Evolutionary conservation across 345 rosid species (phyloP).

Genomic region (Psidium friedrichsthalianum): DNA sequence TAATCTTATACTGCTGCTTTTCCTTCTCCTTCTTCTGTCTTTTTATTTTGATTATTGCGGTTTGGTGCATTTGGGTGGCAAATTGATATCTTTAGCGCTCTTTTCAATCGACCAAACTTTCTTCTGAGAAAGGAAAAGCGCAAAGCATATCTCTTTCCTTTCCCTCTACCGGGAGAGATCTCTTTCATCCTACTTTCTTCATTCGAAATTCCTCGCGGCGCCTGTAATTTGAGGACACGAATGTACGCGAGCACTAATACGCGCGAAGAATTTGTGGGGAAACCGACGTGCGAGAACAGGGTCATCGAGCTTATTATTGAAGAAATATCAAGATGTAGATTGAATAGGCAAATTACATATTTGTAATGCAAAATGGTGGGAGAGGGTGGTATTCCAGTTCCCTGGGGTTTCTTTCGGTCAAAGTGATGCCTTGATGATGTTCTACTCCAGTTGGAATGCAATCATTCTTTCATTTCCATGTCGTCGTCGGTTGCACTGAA

Average conservation of each 20-base stretch:
- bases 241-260: fast-evolving
- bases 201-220: not conserved
- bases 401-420: not conserved
- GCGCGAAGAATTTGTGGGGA: not conserved
- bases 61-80: not conserved
- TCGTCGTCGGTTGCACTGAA: not conserved
- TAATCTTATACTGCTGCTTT: not conserved
- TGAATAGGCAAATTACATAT: not conserved
- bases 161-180: not conserved
- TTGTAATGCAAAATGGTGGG: not conserved
- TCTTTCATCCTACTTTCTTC: not conserved
- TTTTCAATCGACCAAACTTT: not conserved
- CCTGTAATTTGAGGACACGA: not conserved
- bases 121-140: not conserved
- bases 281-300: not conserved
- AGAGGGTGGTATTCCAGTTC: not conserved
- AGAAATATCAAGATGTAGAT: not conserved
- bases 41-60: not conserved
- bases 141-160: not conserved
- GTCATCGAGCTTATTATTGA: not conserved
- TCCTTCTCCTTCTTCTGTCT: not conserved
- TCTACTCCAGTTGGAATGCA: not conserved
- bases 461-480: not conserved
- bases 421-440: not conserved
- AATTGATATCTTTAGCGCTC: not conserved